Base-by-base conservation (phyloP, 176 grass and related monocot species). In the Rhynchospora pubera region DNA sequence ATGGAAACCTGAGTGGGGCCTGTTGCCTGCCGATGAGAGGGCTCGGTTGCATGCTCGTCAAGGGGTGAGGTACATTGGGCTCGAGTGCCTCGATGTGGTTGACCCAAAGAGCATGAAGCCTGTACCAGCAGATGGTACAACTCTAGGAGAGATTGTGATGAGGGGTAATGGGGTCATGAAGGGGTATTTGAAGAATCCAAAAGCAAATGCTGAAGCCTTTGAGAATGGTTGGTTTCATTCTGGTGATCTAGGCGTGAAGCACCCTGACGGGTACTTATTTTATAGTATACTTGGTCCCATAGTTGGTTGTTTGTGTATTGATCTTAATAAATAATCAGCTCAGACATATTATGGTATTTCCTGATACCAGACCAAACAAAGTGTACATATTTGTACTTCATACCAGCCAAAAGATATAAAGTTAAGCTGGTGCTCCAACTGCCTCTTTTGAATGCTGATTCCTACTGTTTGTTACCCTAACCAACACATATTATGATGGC, bases 1-100 rank as follows among this genome's bases (percentile, higher is more conserved):
- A 22, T 98, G 96, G 96, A 98, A 98, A 65, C 89, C 96, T 7
- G 96, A 98, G 60, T 98, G 96, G 96, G 89, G 93, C 81, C 50
- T n/a, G 11, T 85, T 98, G 43, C 87, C 87, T 0, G 63, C 65
- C 5, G 89, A 91, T 16, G 88, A 93, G 64, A 90, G 89, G 28
- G 89, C 96, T 39, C 83, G 89, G 10, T 77, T 94, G 76, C 92
- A 94, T 23, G 85, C 95, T 24, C 90, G 95, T 3, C 95, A 94
- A 89, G 95, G 95, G 72, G 83, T 94, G 22, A 91, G 89, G 6
- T 98, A 98, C 67, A 72, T 98, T 0, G 95, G 87, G 30, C 44
- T 98, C 11, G 92, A 94, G 86, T 86, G 87, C 66, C 85, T 94
- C 1, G 95, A 94, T 28, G 87, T 98, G 0, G 85, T 98, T 8